These are phyloP conservation scores for Teratosphaeria viscida DNA, from an alignment of 2,329 filamentous ascomycete species.

Conservation along the genomic window DNA sequence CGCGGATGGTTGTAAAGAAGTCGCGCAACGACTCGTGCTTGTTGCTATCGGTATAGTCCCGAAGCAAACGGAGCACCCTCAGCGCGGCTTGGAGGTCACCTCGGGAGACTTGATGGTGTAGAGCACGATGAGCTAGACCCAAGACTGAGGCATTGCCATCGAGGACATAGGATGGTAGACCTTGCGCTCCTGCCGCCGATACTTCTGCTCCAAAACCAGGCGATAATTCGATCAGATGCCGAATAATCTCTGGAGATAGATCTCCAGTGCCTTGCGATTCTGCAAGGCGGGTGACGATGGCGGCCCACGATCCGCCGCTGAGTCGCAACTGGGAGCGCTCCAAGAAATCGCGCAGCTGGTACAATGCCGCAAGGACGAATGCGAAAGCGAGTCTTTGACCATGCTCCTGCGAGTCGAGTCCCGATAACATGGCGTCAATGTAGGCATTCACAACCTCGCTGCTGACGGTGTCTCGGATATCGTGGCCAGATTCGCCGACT, in stretches of 20 bases:
- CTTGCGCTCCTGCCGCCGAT: constrained; percentile 24
- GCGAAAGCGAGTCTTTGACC: neutral
- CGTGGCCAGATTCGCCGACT: neutral
- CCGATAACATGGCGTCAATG: constrained; percentile 42
- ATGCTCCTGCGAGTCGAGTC: neutral
- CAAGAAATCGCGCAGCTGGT: constrained; percentile 27
- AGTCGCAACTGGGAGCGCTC: constrained; percentile 28
- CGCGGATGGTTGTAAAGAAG: constrained; percentile 26
- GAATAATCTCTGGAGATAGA: constrained; percentile 13
- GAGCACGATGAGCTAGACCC: constrained; percentile 32
- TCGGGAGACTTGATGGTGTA: constrained; percentile 29
- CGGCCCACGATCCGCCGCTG: constrained; percentile 34
- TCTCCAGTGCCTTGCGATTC: constrained; percentile 29
- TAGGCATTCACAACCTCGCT: constrained; percentile 47
- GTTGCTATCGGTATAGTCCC: constrained; percentile 33
- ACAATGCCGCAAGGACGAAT: neutral
- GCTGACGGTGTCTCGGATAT: constrained; percentile 42
- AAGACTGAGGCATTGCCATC: constrained; percentile 34
- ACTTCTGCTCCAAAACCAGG: constrained; percentile 33
- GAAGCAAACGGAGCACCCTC: constrained; percentile 28
- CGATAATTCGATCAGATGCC: constrained; percentile 27
- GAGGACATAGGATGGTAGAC: constrained; percentile 31
- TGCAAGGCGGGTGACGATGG: constrained; percentile 39
- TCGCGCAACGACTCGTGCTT: constrained; percentile 31
- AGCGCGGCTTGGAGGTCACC: constrained; percentile 32